Base-by-base conservation (phyloP, 257 asterid species). In the Ehretia macrophylla region DNA sequence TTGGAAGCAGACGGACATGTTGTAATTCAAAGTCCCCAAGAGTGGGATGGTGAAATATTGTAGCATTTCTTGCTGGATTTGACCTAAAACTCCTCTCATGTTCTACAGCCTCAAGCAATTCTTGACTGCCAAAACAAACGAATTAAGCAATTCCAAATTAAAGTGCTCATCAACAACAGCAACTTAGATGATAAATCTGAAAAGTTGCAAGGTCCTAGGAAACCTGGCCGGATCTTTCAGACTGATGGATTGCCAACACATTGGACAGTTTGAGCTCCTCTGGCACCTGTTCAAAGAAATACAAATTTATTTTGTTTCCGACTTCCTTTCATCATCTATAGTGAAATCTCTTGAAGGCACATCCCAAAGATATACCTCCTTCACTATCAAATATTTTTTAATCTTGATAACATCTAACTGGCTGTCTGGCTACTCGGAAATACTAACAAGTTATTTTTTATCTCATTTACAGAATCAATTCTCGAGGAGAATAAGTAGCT, bases 181-280 rank as follows among this genome's bases (percentile, higher is more conserved):
- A 18, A 13, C 54, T 37, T 4, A 4, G 42, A 59, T 51, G 23
- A 59, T 5, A 72, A 23, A 32, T 27, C 69, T 44, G 19, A 40
- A 45, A n/a, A 55, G 57, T 42, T n/a, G 5, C 20, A 66, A 14
- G 40, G 11, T 37, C 17, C 10, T 39, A 56, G 52, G 53, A n/a
- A 59, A 88, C 99, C 95, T 84, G 14, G 68, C 17, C 55, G 92
- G 81, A 78, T 92, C 99, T 68, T 92, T 84, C 81, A 92, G 77
- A 72, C 90, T 85, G 77, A 92, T 70, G 60, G 74, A 23, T 77
- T 80, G 97, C 97, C 95, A 92, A 69, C 98, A 92, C 98, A 92
- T 92, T 54, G 98, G 97, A 74, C 98, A 92, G 52, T 79, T 81
- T 55, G 98, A 92, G 75, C 98, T 92, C 75, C 98, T 83, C 63